phyloP scores from a whole-genome alignment of 1,284 basidiomycete species.

The Prillingera fragicola region DNA sequence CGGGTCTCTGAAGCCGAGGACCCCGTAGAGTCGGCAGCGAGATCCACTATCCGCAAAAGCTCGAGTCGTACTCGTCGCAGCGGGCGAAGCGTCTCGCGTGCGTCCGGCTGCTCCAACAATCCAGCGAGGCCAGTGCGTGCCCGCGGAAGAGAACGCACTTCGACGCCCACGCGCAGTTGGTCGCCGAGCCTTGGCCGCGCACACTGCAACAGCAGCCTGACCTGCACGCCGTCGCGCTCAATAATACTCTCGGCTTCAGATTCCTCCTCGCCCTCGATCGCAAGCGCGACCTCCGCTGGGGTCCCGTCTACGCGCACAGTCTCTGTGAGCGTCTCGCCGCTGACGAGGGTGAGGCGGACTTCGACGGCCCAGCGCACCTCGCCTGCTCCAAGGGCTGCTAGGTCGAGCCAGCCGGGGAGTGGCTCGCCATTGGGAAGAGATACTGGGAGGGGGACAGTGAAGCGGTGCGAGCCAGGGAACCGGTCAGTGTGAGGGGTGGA shows the following conservation, averaged over 20 bases:
- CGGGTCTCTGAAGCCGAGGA: conserved; percentile 5
- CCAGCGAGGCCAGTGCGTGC: conserved; percentile 31
- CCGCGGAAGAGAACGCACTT: conserved; percentile 29
- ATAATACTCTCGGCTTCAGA: conserved; percentile 21
- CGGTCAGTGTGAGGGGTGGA: conserved; percentile 13
- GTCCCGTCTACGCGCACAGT: conserved; percentile 35
- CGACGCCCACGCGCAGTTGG: conserved; percentile 35
- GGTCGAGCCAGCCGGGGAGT: conserved; percentile 40
- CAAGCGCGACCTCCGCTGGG: conserved; percentile 22
- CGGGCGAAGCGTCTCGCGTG: conserved; percentile 29
- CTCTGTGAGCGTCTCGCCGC: conserved; percentile 24
- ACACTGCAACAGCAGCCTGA: conserved; percentile 31
- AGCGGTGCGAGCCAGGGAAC: conserved; percentile 33
- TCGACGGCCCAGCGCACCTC: conserved; percentile 31
- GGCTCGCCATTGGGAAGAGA: conserved; percentile 7
- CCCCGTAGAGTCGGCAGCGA: conserved; percentile 33
- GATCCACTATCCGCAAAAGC: conserved; percentile 30
- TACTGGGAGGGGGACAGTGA: conserved; percentile 33
- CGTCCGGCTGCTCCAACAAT: conserved; percentile 27
- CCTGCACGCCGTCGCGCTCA: conserved; percentile 29
- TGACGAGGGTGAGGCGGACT: conserved; percentile 23
- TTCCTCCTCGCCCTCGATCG: conserved; percentile 5
- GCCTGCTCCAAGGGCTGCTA: conserved; percentile 25
- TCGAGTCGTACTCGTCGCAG: conserved; percentile 42
- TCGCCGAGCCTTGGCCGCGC: conserved; percentile 30